Conservation (phyloP, 1,284 basidiomycete genomes). For the Ceratobasidium sp. region DNA sequence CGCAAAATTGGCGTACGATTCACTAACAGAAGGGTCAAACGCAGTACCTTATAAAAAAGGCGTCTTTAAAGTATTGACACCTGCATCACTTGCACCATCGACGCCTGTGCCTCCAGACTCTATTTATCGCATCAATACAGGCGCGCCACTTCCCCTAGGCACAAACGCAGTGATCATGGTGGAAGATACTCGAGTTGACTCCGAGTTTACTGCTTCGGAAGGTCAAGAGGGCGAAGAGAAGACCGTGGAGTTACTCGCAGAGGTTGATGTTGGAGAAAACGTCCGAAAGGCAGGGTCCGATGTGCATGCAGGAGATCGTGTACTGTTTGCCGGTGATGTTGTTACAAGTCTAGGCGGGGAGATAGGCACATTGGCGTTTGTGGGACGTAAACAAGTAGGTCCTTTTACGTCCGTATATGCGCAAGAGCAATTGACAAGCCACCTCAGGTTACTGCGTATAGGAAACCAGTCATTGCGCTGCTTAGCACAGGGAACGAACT, state of each 20-base stretch:
- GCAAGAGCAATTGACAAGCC: not conserved
- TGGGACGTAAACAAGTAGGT: constrained; percentile 72
- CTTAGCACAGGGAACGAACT: constrained; percentile 88
- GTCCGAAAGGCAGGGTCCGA: constrained; percentile 78
- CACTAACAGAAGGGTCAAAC: not conserved
- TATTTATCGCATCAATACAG: constrained; percentile 81
- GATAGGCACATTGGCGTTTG: constrained; percentile 82
- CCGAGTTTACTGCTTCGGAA: constrained; percentile 18
- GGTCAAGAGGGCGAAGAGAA: constrained; percentile 63
- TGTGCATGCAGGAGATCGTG: constrained; percentile 69
- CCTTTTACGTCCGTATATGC: not conserved
- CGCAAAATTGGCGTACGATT: constrained; percentile 17
- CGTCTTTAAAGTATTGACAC: constrained; percentile 74
- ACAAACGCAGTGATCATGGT: constrained; percentile 88
- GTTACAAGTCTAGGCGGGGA: constrained; percentile 78
- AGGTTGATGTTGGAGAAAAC: constrained; percentile 73
- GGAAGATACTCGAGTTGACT: constrained; percentile 72
- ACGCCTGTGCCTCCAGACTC: constrained; percentile 58
- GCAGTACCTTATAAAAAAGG: constrained; percentile 59
- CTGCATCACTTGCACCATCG: constrained; percentile 56
- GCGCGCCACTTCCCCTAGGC: constrained; percentile 75
- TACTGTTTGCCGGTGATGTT: constrained; percentile 67
- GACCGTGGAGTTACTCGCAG: constrained; percentile 69
- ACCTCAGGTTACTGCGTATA: constrained; percentile 66
- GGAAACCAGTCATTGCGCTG: constrained; percentile 77